Base-by-base conservation (phyloP, 176 grass and related monocot species). In the Tuctoria greenei region DNA sequence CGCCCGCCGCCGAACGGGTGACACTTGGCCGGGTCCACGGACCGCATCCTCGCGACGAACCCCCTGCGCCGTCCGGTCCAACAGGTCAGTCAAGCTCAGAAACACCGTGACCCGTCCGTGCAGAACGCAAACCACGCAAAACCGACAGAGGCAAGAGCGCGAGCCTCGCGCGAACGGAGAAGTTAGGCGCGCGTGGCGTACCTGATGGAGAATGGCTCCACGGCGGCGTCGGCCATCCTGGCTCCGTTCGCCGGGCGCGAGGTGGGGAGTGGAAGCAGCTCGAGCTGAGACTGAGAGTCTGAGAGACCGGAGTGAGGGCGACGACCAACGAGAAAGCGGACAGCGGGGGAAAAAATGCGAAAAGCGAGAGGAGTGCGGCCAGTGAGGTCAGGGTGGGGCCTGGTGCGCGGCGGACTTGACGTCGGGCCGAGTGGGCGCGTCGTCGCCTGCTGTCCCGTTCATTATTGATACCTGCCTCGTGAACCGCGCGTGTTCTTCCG, bases 161-260 rank as follows among this genome's bases (percentile, higher is more conserved):
- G 13, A 49, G 58, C 25, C 6, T 6, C 57, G 5, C 11, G 4
- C 3, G 13, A 10, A 24, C 13, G 16, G 47, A 35, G 17, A 3
- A 25, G n/a, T 0, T 4, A 20, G 34, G 26, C 16, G 31, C n/a
- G 61, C 37, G 72, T n/a, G 3, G 73, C 59, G 72, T 75, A 88
- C 86, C 86, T 76, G 39, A 88, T 88, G 64, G 86, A 84, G 71
- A 88, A 88, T 60, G 70, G 70, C 76, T 88, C 69, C 5, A 37
- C 25, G 67, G 56, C 55, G 49, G 78, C 72, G 4, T 10, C 61
- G 24, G 75, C 70, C 86, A 88, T 88, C 63, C 26, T 64, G 45
- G 55, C 75, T 11, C 63, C 46, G 45, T 52, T 60, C 78, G 63
- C 34, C 56, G 64, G 63, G 69, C 62, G 80, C 55, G 50, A 44